Evolutionary conservation across 2,329 filamentous ascomycete species (phyloP), one percentile per base, ranked within the genome.

Genomic region (Ophiosphaerella korrae): DNA sequence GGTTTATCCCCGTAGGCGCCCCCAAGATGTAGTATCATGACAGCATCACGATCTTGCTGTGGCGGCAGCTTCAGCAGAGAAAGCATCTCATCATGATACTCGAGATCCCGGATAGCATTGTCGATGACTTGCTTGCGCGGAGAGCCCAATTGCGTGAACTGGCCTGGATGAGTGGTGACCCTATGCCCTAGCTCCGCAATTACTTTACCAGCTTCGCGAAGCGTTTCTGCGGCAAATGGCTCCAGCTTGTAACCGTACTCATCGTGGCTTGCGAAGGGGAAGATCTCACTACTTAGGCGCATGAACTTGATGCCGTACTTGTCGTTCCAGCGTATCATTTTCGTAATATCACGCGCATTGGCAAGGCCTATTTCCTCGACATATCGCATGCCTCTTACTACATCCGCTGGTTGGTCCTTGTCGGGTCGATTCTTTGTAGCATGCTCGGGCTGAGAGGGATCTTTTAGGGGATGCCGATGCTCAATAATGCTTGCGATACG

Each of bases 1-100:
- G 74, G 78, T 71, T 95, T 97, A 71, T 96, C 90, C 5, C 92
- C 92, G 66, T 93, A 97, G 0, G 88, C 84, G 7, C 93, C 93
- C 13, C 93, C 93, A 84, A 97, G 90, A 68, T 97, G 93, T 7
- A 97, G 67, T 48, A 97, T 92, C 89, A 97, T 95, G 48, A 97
- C 87, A 1, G 93, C 93, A 69, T 97, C 92, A 26, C 86, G 85
- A 62, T 97, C 79, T 58, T 86, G 82, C 70, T 96, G 91, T 14
- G 86, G 82, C 0, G 91, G 90, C 0, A 97, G 78, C 45, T 85
- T 86, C 7, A 97, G 80, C 0, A 96, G 80, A 3, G 83, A 82
- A 0, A 97, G 81, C 82, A 97, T 75, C 73, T 97, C 92, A 41
- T 90, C 85, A 63, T 97, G 93, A 57, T 95, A 97, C 41, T 89